These are phyloP conservation scores for Corymbia calophylla DNA, from an alignment of 441 rosid species.

Conservation along the genomic window DNA sequence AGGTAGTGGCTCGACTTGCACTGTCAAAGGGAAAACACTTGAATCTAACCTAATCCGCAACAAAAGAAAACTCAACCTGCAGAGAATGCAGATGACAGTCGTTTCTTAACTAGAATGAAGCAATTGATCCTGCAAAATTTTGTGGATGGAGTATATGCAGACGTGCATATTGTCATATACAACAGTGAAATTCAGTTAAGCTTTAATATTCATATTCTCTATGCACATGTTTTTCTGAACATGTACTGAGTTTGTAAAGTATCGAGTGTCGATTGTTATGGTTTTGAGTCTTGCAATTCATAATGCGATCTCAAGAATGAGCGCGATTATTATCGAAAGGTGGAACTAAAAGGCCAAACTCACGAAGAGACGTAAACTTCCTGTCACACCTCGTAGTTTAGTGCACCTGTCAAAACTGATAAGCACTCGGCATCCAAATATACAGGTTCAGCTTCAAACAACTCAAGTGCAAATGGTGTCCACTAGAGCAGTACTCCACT, in stretches of 20 bases:
- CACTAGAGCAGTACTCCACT: not conserved
- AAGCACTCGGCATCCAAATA: not conserved
- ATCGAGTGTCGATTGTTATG: not conserved
- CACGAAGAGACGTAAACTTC: not conserved
- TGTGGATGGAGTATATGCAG: not conserved
- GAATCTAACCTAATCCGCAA: not conserved
- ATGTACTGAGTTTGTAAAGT: not conserved
- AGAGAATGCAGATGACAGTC: not conserved
- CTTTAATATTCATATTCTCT: not conserved
- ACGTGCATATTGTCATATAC: not conserved
- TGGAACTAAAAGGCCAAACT: not conserved
- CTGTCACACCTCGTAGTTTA: not conserved
- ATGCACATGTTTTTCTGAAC: not conserved
- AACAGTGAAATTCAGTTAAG: not conserved
- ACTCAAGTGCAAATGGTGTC: slow-evolving; percentile 18
- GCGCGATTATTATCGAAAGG: not conserved
- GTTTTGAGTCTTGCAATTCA: not conserved
- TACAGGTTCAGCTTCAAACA: slow-evolving; percentile 17
- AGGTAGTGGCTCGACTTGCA: not conserved
- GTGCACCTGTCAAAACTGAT: not conserved
- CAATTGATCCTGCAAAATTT: not conserved
- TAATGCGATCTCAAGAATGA: not conserved
- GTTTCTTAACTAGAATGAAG: not conserved
- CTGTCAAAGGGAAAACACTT: not conserved
- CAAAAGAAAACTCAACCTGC: not conserved